A percentile compares a stretch with the other conserved stretches of the same genome.
Evolutionary conservation across 192 early-diverging fungal genomes (phyloP).

Genomic region (Backusella liffmaniae): DNA sequence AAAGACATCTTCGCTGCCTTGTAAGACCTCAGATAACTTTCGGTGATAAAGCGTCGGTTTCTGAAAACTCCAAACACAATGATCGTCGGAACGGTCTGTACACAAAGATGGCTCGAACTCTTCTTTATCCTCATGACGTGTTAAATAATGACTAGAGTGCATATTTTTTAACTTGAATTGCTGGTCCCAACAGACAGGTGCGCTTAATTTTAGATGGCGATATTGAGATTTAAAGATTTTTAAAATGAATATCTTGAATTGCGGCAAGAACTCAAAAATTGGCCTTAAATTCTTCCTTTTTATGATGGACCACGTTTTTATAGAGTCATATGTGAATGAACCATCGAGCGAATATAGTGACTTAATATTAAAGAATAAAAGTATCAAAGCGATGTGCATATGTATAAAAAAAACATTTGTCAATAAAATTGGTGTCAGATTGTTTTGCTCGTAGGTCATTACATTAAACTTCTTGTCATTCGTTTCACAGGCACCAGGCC

Average conservation of each 20-base stretch:
- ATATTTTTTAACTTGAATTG: background rate
- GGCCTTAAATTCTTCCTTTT: background rate
- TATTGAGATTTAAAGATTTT: background rate
- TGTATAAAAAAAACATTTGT: background rate
- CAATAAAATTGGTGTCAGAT: background rate
- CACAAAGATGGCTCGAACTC: background rate
- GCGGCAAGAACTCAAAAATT: background rate
- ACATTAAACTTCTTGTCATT: background rate
- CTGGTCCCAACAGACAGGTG: background rate
- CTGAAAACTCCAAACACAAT: background rate
- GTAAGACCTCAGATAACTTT: background rate
- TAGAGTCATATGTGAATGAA: background rate
- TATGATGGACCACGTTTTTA: background rate
- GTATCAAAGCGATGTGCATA: background rate
- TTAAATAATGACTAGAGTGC: background rate
- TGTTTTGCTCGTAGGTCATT: background rate
- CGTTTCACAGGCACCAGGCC: background rate
- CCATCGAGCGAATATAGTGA: background rate
- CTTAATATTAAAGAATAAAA: background rate
- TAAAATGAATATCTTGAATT: background rate
- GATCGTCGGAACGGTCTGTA: background rate
- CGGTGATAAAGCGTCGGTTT: background rate
- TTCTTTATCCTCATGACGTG: background rate
- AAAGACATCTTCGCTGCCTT: slow-evolving; percentile 2
- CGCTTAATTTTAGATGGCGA: background rate